Evolutionary conservation across 2,329 filamentous ascomycete genomes (phyloP).

Genomic region (Paramyrothecium roridum): DNA sequence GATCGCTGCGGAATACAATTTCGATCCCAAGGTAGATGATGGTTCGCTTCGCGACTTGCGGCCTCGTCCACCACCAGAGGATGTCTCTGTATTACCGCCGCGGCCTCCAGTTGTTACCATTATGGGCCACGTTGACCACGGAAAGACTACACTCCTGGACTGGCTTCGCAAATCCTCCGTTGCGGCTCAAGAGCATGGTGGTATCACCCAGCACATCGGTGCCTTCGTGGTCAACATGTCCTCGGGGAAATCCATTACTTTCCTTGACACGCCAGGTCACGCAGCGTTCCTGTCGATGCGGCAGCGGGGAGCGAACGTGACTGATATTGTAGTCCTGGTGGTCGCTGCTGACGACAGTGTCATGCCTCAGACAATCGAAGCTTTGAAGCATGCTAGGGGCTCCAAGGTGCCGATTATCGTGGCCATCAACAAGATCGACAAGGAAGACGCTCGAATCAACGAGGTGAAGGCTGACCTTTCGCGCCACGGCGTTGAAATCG

Average conservation of each 20-base stretch:
- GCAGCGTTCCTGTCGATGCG: slow-evolving; percentile 96
- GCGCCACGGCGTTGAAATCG: slow-evolving; percentile 80
- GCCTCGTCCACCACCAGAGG: slow-evolving; percentile 65
- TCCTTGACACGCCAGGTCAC: slow-evolving; percentile 94
- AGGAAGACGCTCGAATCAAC: slow-evolving; percentile 75
- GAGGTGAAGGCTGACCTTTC: slow-evolving; percentile 86
- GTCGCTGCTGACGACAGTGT: slow-evolving; percentile 97
- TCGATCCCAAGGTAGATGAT: slow-evolving; percentile 73
- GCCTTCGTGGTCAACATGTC: slow-evolving; percentile 91
- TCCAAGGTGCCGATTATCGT: slow-evolving; percentile 95
- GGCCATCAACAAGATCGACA: slow-evolving; percentile 96
- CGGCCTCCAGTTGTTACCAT: slow-evolving; percentile 96
- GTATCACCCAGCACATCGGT: slow-evolving; percentile 97
- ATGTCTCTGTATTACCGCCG: slow-evolving; percentile 63
- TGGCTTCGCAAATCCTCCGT: slow-evolving; percentile 91
- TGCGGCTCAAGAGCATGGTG: slow-evolving; percentile 86
- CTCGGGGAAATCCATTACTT: slow-evolving; percentile 86
- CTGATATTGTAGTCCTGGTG: slow-evolving; percentile 93
- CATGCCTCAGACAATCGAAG: slow-evolving; percentile 94
- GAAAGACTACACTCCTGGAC: slow-evolving; percentile 94
- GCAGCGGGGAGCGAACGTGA: slow-evolving; percentile 90
- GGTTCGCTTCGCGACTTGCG: slow-evolving; percentile 68
- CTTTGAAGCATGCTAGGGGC: slow-evolving; percentile 84
- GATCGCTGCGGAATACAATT: slow-evolving; percentile 89
- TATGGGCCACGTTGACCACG: slow-evolving; percentile 98